Evolutionary conservation across 2,329 filamentous ascomycete genomes (phyloP), one percentile per base, ranked within the genome.

Genomic region (Aspergillus ustus): DNA sequence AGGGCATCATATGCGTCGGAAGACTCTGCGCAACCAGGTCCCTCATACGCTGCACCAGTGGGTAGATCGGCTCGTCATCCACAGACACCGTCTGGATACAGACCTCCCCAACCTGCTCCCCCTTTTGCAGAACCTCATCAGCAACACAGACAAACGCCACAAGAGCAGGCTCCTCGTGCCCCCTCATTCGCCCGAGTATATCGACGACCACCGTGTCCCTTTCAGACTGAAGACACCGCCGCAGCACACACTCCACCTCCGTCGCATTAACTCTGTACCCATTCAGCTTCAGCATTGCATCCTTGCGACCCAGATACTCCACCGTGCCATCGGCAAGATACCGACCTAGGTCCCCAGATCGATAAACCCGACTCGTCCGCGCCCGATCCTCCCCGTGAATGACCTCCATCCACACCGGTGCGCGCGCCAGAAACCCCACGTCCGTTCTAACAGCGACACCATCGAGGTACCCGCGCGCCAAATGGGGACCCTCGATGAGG

Each of bases 231-330:
- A 52, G 19, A 34, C 15, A 59, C 2, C 49, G 58, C 1, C 67
- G 61, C 1, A 67, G 52, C 0, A 69, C 52, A 43, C 66, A 64
- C 48, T 72, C 70, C 3, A 72, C 70, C 31, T 72, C 67, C 1
- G 51, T 57, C 0, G 66, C 59, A 37, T 72, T 68, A 7, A 72
- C 63, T 1, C 70, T 63, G 0, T 57, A 62, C 1, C 70, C 70
- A 28, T 71, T 62, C 0, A 72, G 61, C 22, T 73, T 73, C 7
- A 73, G 54, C 51, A 71, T 60, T 0, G 68, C 67, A 44, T 73
- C 70, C 28, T 71, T 73, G 4, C 70, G 70, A 8, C 70, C 70
- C 46, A 73, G 65, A 9, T 70, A 60, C 52, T 72, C 68, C 19
- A 73, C 60, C 1, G 64, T 65, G 4, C 69, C 70, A 29, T 69